Percentiles rank a stretch among this genome's conserved stretches.
These are phyloP conservation scores for Trichosporon coremiiforme DNA, from an alignment of 1,284 basidiomycete species.

Conservation along the genomic window DNA sequence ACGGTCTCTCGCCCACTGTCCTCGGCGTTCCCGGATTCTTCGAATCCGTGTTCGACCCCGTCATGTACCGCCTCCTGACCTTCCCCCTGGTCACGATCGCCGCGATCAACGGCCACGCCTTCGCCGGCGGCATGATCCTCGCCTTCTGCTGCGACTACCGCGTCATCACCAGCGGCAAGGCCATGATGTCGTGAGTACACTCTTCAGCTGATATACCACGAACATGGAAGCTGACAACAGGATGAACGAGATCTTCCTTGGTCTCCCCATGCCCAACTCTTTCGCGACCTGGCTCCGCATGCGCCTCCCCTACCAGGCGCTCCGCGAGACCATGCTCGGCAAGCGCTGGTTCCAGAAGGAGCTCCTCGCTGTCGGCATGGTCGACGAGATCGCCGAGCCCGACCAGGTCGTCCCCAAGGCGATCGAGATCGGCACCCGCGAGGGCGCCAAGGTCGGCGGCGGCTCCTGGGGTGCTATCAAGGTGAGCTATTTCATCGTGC, in stretches of 20 bases:
- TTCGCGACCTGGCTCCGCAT: slow-evolving; percentile 68
- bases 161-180: slow-evolving; percentile 79
- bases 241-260: slow-evolving; percentile 69
- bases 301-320: slow-evolving; percentile 67
- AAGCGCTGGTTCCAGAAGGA: slow-evolving; percentile 77
- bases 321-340: slow-evolving; percentile 77
- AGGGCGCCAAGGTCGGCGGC: slow-evolving; percentile 55
- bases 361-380: slow-evolving; percentile 67
- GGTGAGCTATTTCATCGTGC: slow-evolving; percentile 42
- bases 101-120: slow-evolving; percentile 86
- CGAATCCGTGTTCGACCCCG: slow-evolving; percentile 57
- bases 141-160: slow-evolving; percentile 84
- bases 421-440: slow-evolving; percentile 53
- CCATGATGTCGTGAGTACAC: slow-evolving; percentile 70
- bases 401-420: slow-evolving; percentile 62
- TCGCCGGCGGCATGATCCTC: slow-evolving; percentile 81
- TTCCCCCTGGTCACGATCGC: slow-evolving; percentile 67
- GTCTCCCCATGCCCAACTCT: slow-evolving; percentile 73
- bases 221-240: not conserved
- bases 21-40: slow-evolving; percentile 73
- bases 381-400: slow-evolving; percentile 69
- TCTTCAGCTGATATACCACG: not conserved
- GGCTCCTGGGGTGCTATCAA: slow-evolving; percentile 62
- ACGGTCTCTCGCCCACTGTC: slow-evolving; percentile 70
- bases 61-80: slow-evolving; percentile 52